Evolutionary conservation across 1,284 basidiomycete genomes (phyloP).

Genomic region (Phellopilus nigrolimitatus): DNA sequence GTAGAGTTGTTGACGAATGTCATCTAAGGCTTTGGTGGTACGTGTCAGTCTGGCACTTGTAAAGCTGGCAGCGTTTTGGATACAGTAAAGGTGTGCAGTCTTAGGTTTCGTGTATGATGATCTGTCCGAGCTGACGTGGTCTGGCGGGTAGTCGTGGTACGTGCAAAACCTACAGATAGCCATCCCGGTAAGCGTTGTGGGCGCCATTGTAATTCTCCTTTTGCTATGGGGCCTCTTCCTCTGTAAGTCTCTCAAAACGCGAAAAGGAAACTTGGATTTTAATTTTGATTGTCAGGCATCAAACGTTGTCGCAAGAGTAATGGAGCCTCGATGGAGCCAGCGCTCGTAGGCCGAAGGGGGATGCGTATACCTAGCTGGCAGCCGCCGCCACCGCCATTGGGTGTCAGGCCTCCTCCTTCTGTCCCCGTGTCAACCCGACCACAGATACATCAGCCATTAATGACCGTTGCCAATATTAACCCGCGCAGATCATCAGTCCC

Average conservation of each 20-base stretch:
- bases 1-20: neutral
- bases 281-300: constrained; percentile 5
- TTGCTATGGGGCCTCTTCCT: constrained; percentile 40
- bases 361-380: constrained; percentile 12
- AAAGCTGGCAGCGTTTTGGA: constrained; percentile 57
- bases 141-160: constrained; percentile 56
- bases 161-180: constrained; percentile 73
- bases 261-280: neutral
- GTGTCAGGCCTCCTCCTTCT: neutral
- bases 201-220: constrained; percentile 54
- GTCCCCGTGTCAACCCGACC: constrained; percentile 1
- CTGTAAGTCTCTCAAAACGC: constrained; percentile 20
- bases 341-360: constrained; percentile 7
- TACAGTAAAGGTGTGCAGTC: constrained; percentile 50
- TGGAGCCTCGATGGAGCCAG: constrained; percentile 14
- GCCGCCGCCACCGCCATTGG: neutral
- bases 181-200: constrained; percentile 76
- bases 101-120: neutral
- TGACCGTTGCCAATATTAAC: neutral
- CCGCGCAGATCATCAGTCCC: neutral
- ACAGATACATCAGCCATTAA: neutral
- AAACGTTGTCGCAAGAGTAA: constrained; percentile 6
- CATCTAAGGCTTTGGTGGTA: constrained; percentile 61
- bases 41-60: constrained; percentile 64
- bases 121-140: constrained; percentile 1